Conservation (phyloP, 352 stramenopile species). For the Phytophthora pistaciae region DNA sequence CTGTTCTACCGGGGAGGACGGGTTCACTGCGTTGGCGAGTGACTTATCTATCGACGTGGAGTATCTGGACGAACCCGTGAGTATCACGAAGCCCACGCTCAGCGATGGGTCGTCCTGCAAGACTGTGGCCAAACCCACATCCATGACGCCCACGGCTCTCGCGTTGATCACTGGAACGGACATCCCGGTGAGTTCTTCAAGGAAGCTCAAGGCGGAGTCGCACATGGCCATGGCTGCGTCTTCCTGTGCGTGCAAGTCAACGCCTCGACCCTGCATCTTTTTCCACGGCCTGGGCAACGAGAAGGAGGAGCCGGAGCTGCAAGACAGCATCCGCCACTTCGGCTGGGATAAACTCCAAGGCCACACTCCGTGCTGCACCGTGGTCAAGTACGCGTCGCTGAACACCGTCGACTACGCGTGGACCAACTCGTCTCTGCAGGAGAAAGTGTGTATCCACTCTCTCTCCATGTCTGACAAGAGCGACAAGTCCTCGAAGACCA, state of each 20-base stretch:
- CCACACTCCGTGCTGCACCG: conserved; percentile 28
- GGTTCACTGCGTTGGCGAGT: conserved; percentile 36
- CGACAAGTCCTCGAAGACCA: conserved; percentile 5
- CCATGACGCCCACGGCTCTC: conserved; percentile 13
- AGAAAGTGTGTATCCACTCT: conserved; percentile 42
- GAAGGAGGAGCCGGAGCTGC: conserved; percentile 24
- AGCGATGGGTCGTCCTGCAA: conserved; percentile 14
- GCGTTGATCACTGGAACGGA: conserved; percentile 21
- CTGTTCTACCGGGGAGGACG: conserved; percentile 23
- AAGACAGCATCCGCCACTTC: conserved; percentile 29
- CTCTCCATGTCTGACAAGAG: conserved; percentile 22
- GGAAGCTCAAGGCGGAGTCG: conserved; percentile 19
- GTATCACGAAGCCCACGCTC: conserved; percentile 7
- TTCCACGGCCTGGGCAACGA: conserved; percentile 39
- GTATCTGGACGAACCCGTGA: conserved; percentile 19
- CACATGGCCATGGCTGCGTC: conserved; percentile 25
- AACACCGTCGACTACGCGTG: conserved; percentile 62
- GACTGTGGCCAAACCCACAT: conserved; percentile 1
- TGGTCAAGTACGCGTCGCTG: conserved; percentile 52
- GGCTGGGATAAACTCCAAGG: conserved; percentile 27
- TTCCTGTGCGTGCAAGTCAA: conserved; percentile 29
- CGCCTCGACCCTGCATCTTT: conserved; percentile 35
- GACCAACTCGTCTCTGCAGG: conserved; percentile 45
- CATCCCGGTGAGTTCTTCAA: conserved; percentile 10
- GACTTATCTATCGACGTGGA: conserved; percentile 43